phyloP scores from a whole-genome alignment of 169 alveolate species.

The Cryptosporidium sp. region DNA sequence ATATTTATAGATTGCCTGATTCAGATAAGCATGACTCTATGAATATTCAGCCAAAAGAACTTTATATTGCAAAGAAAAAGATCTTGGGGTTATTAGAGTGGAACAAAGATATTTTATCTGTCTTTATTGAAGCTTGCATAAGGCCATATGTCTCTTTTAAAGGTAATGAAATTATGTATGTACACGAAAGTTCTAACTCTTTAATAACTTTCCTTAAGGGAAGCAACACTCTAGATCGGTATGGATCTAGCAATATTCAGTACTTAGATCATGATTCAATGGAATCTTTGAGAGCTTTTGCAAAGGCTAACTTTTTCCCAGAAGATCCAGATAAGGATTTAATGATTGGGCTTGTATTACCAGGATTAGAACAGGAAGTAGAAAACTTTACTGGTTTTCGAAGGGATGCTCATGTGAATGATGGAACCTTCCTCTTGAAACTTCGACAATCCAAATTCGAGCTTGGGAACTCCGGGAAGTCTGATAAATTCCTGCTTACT shows the following conservation, averaged over 20 bases:
- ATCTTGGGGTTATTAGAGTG: conserved; percentile 58
- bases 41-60: conserved; percentile 9
- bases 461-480: not conserved
- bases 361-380: conserved; percentile 9
- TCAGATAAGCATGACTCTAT: not conserved
- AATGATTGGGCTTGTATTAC: conserved; percentile 33
- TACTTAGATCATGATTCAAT: conserved; percentile 1
- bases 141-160: conserved; percentile 59
- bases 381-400: conserved; percentile 22
- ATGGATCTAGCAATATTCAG: conserved; percentile 17
- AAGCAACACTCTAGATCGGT: not conserved
- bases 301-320: conserved; percentile 44
- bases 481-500: conserved; percentile 20
- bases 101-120: not conserved
- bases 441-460: conserved; percentile 7
- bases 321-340: conserved; percentile 63
- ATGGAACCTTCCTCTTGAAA: conserved; percentile 52
- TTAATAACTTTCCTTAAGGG: conserved; percentile 33
- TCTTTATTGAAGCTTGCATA: conserved; percentile 32
- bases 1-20: conserved; percentile 52
- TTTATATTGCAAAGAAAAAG: conserved; percentile 20
- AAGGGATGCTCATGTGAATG: conserved; percentile 11
- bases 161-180: conserved; percentile 45
- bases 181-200: conserved; percentile 44
- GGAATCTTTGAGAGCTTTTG: conserved; percentile 18